Percentiles rank a stretch among this genome's conserved stretches.
Conservation (phyloP, 805 yeast genomes). For the Candida palmyrensis region DNA sequence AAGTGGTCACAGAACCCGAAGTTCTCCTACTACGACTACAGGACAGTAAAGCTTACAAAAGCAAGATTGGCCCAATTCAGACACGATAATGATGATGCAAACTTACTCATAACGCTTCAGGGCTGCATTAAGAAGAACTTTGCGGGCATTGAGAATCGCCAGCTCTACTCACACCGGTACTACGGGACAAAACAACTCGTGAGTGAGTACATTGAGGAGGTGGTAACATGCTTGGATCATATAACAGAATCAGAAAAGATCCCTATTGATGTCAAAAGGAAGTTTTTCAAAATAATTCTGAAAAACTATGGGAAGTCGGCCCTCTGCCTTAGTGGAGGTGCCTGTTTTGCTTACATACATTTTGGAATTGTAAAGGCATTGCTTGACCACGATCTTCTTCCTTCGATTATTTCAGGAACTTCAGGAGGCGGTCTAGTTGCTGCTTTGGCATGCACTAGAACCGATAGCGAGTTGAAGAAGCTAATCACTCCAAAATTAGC, state of each 20-base stretch:
- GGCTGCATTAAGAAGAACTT: conserved; percentile 68
- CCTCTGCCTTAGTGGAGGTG: conserved; percentile 73
- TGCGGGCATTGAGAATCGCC: conserved; percentile 73
- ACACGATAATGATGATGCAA: conserved; percentile 30
- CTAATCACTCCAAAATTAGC: conserved; percentile 60
- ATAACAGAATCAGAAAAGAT: conserved; percentile 37
- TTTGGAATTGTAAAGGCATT: conserved; percentile 72
- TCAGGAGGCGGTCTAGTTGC: conserved; percentile 81
- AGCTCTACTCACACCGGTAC: conserved; percentile 67
- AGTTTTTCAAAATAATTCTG: conserved; percentile 52
- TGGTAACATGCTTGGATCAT: conserved; percentile 41
- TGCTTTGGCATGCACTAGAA: conserved; percentile 63
- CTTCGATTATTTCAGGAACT: conserved; percentile 69
- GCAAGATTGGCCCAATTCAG: conserved; percentile 35
- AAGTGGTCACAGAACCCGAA: conserved; percentile 59
- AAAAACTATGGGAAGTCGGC: conserved; percentile 71
- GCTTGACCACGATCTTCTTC: conserved; percentile 60
- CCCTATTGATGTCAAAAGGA: conserved; percentile 36
- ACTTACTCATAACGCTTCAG: conserved; percentile 52
- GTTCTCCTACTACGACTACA: conserved; percentile 66
- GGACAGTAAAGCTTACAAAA: conserved; percentile 48
- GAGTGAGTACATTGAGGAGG: conserved; percentile 49
- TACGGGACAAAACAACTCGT: conserved; percentile 68
- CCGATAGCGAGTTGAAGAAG: conserved; percentile 57
- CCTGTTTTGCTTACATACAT: conserved; percentile 71